Conservation (phyloP, 495 filamentous ascomycete species). For the Hypoxylon perforatum region DNA sequence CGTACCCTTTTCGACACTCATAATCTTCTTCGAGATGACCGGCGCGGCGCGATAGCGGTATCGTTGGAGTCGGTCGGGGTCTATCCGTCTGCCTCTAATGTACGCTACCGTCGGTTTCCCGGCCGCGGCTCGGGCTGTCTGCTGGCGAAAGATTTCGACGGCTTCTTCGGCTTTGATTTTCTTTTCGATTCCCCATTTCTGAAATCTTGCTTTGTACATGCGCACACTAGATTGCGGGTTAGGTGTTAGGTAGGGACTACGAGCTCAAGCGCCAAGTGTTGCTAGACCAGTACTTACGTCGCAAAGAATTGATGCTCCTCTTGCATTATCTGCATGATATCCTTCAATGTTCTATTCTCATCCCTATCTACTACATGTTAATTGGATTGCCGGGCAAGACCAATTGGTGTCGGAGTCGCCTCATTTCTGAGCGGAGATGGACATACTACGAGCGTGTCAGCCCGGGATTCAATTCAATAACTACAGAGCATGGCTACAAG, state of each 20-base stretch:
- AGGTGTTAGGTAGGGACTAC: neutral
- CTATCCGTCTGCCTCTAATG: constrained; percentile 48
- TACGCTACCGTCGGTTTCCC: constrained; percentile 49
- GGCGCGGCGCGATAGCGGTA: constrained; percentile 48
- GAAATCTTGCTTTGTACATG: constrained; percentile 58
- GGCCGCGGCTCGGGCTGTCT: constrained; percentile 44
- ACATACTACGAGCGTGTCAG: constrained; percentile 24
- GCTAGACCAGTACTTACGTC: constrained; percentile 50
- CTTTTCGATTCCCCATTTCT: constrained; percentile 58
- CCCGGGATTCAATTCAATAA: neutral
- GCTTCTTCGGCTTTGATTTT: constrained; percentile 55
- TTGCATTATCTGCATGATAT: constrained; percentile 56
- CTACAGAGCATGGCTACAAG: neutral
- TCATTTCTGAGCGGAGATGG: constrained; percentile 1
- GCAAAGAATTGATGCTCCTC: constrained; percentile 50
- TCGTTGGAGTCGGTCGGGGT: constrained; percentile 48
- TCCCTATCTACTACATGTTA: constrained; percentile 44
- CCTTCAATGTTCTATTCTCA: constrained; percentile 51
- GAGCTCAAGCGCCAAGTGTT: neutral
- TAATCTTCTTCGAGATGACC: constrained; percentile 40
- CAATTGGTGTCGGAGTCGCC: neutral
- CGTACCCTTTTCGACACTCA: constrained; percentile 38
- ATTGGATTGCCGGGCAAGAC: neutral
- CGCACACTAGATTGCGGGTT: constrained; percentile 43
- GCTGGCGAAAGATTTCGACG: constrained; percentile 49